A percentile compares a stretch with the other conserved stretches of the same genome.
Evolutionary conservation across 1,284 basidiomycete species (phyloP).

Genomic region (Coniophora puteana): DNA sequence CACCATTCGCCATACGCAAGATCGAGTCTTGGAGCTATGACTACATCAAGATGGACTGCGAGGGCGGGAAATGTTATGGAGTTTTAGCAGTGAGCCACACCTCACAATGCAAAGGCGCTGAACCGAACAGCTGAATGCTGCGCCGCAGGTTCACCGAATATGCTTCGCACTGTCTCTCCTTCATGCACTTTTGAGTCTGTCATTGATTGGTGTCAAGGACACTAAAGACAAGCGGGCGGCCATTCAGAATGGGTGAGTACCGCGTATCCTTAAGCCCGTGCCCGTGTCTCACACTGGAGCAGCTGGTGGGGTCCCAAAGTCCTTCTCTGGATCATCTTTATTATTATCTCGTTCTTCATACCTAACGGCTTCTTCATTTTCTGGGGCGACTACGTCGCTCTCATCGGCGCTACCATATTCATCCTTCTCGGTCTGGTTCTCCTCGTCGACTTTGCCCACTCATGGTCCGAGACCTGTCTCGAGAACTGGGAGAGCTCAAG

Average conservation of each 20-base stretch:
- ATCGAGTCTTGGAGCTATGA: slow-evolving; percentile 94
- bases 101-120: neutral
- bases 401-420: slow-evolving; percentile 91
- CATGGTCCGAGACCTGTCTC: slow-evolving; percentile 96
- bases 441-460: slow-evolving; percentile 97
- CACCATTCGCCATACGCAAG: slow-evolving; percentile 81
- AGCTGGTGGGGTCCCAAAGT: slow-evolving; percentile 99
- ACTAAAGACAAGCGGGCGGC: slow-evolving; percentile 90
- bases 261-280: slow-evolving; percentile 1
- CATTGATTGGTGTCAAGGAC: slow-evolving; percentile 85
- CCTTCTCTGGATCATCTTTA: slow-evolving; percentile 77
- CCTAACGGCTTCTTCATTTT: slow-evolving; percentile 95
- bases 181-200: slow-evolving; percentile 77
- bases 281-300: neutral
- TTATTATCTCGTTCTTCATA: slow-evolving; percentile 85
- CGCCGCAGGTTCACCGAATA: slow-evolving; percentile 84
- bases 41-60: slow-evolving; percentile 98
- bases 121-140: neutral
- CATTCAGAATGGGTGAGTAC: slow-evolving; percentile 89
- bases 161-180: slow-evolving; percentile 93
- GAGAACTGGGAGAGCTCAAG: slow-evolving; percentile 90
- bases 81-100: slow-evolving; percentile 79
- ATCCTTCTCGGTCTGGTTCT: slow-evolving; percentile 96
- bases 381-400: slow-evolving; percentile 91
- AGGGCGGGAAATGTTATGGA: slow-evolving; percentile 91